A percentile compares a stretch with the other conserved stretches of the same genome.
phyloP scores from a whole-genome alignment of 2,329 filamentous ascomycete species.

The Rutstroemia sp. region DNA sequence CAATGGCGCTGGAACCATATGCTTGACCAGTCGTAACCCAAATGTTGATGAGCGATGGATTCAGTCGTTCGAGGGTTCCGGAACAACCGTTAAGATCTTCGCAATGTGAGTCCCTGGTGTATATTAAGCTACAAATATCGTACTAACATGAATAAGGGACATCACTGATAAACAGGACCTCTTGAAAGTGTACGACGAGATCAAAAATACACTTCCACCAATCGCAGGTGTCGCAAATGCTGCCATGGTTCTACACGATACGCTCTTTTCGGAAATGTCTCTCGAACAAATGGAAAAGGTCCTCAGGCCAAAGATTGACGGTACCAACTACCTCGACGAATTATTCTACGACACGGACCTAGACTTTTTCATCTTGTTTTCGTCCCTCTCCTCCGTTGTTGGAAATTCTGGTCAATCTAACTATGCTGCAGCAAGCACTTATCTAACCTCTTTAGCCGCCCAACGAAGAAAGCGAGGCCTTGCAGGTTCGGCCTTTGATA shows the following conservation, averaged over 20 bases:
- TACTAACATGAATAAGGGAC: not conserved
- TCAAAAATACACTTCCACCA: constrained; percentile 8
- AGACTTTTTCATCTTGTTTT: constrained; percentile 37
- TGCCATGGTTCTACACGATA: constrained; percentile 34
- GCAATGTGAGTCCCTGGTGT: not conserved
- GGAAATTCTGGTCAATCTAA: constrained; percentile 31
- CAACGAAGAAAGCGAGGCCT: constrained; percentile 35
- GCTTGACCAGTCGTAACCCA: constrained; percentile 27
- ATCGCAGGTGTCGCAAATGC: constrained; percentile 38
- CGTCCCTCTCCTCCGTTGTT: constrained; percentile 29
- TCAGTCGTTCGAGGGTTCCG: constrained; percentile 9
- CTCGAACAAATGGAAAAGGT: constrained; percentile 21
- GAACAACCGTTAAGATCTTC: constrained; percentile 1
- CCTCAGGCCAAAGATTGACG: constrained; percentile 32
- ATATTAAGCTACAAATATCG: no score
- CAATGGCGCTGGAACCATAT: constrained; percentile 30
- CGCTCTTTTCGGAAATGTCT: constrained; percentile 21
- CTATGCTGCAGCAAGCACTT: constrained; percentile 37
- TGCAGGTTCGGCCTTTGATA: constrained; percentile 41
- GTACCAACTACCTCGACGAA: constrained; percentile 28
- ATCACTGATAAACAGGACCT: not conserved
- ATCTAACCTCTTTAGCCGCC: constrained; percentile 35
- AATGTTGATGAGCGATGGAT: constrained; percentile 25
- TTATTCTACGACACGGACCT: constrained; percentile 26
- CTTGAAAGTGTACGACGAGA: not conserved